Percentiles rank a stretch among this genome's conserved stretches.
These are phyloP conservation scores for Scheffersomyces titani DNA, from an alignment of 1,139 yeast genomes.

Conservation along the genomic window DNA sequence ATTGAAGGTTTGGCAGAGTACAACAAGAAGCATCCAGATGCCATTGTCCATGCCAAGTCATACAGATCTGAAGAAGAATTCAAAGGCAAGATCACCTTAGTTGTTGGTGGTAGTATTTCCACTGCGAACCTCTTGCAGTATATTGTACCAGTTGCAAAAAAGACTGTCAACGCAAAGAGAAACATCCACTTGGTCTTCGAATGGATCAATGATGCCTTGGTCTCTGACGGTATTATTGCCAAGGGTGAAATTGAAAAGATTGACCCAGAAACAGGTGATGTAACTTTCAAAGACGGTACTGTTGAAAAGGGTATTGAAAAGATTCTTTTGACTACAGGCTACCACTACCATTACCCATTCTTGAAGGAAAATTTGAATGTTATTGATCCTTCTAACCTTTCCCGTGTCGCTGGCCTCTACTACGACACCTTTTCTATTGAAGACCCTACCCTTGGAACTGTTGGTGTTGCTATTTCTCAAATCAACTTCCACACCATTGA, in stretches of 20 bases:
- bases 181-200: conserved; percentile 28
- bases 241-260: conserved; percentile 29
- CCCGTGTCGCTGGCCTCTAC: conserved; percentile 39
- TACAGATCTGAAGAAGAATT: conserved; percentile 52
- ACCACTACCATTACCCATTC: conserved; percentile 39
- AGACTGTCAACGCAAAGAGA: conserved; percentile 39
- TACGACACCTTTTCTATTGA: conserved; percentile 38
- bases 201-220: conserved; percentile 25
- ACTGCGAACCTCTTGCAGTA: conserved; percentile 56
- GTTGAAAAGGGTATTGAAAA: conserved; percentile 24
- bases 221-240: conserved; percentile 35
- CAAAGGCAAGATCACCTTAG: conserved; percentile 40
- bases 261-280: conserved; percentile 26
- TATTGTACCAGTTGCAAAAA: conserved; percentile 40
- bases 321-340: conserved; percentile 37
- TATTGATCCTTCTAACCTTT: conserved; percentile 23
- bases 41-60: conserved; percentile 58
- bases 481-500: conserved; percentile 46
- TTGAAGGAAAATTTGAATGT: conserved; percentile 22
- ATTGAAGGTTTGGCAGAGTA: conserved; percentile 55
- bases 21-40: conserved; percentile 41
- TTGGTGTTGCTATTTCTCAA: conserved; percentile 40
- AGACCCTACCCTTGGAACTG: conserved; percentile 45
- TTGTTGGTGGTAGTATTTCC: conserved; percentile 54
- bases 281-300: conserved; percentile 39